These are phyloP conservation scores for Dipodascopsis uninucleata DNA, from an alignment of 805 yeast species.

Conservation along the genomic window DNA sequence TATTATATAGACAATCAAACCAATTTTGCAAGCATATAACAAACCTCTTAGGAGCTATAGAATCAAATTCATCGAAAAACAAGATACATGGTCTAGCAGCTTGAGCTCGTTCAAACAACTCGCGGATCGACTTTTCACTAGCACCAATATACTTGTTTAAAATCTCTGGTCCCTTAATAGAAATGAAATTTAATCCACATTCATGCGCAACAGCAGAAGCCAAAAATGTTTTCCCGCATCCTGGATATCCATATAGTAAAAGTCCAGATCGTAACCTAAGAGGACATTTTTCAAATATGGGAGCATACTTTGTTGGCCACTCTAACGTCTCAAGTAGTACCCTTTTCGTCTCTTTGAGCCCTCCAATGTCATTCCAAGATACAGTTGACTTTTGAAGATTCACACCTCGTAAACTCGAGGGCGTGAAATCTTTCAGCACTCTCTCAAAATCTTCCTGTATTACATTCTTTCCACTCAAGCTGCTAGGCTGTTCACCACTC, in stretches of 20 bases:
- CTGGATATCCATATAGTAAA: conserved; percentile 90
- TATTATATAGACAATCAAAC: background rate
- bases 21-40: background rate
- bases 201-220: conserved; percentile 93
- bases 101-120: conserved; percentile 87
- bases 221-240: conserved; percentile 90
- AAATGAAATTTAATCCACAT: conserved; percentile 88
- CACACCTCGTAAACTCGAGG: conserved; percentile 81
- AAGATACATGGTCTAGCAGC: conserved; percentile 91
- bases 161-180: conserved; percentile 94
- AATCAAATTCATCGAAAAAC: conserved; percentile 93
- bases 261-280: conserved; percentile 85
- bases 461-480: conserved; percentile 14
- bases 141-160: conserved; percentile 96
- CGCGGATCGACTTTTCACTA: conserved; percentile 90
- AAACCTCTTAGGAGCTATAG: conserved; percentile 88
- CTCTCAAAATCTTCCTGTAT: conserved; percentile 45
- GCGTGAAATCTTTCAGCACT: conserved; percentile 67
- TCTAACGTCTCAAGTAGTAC: conserved; percentile 82
- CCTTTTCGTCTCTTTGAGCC: conserved; percentile 69
- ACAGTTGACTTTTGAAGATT: conserved; percentile 73
- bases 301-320: conserved; percentile 96
- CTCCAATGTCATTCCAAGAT: conserved; percentile 88
- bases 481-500: conserved; percentile 3
- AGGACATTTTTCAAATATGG: conserved; percentile 87